Evolutionary conservation across 2,329 filamentous ascomycete species (phyloP).

Genomic region (Beauveria sp.): DNA sequence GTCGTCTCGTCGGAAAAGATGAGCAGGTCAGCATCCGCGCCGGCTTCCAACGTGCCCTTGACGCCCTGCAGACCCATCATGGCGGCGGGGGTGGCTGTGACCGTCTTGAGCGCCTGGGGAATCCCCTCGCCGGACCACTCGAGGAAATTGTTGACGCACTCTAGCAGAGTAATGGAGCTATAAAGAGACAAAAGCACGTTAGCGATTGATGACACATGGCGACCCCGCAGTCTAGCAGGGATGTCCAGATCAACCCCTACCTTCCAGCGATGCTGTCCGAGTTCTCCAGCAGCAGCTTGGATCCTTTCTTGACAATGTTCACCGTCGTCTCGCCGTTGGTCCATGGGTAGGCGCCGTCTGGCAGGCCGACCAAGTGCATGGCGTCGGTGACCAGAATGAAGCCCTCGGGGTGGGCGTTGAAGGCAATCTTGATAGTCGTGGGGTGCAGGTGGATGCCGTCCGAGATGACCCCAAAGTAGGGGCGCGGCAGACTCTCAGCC

Average conservation of each 20-base stretch:
- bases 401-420: conserved; percentile 74
- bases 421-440: conserved; percentile 82
- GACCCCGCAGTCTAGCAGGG: background rate
- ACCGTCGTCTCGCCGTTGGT: conserved; percentile 59
- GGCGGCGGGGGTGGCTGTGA: conserved; percentile 67
- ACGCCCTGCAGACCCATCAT: conserved; percentile 62
- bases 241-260: conserved; percentile 29
- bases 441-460: conserved; percentile 89
- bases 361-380: conserved; percentile 78
- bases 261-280: conserved; percentile 73
- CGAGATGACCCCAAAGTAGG: conserved; percentile 82
- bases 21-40: conserved; percentile 61
- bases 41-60: conserved; percentile 60
- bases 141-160: conserved; percentile 77
- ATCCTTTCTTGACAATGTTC: conserved; percentile 61
- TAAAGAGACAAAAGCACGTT: background rate
- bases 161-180: conserved; percentile 64
- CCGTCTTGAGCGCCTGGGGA: conserved; percentile 61
- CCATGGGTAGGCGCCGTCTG: conserved; percentile 80
- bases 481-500: conserved; percentile 49
- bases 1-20: conserved; percentile 51
- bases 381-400: conserved; percentile 88
- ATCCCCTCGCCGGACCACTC: conserved; percentile 63
- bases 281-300: conserved; percentile 66
- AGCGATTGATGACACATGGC: background rate